Evolutionary conservation across 176 grass and related monocot genomes (phyloP).

Genomic region (Ananas comosus): DNA sequence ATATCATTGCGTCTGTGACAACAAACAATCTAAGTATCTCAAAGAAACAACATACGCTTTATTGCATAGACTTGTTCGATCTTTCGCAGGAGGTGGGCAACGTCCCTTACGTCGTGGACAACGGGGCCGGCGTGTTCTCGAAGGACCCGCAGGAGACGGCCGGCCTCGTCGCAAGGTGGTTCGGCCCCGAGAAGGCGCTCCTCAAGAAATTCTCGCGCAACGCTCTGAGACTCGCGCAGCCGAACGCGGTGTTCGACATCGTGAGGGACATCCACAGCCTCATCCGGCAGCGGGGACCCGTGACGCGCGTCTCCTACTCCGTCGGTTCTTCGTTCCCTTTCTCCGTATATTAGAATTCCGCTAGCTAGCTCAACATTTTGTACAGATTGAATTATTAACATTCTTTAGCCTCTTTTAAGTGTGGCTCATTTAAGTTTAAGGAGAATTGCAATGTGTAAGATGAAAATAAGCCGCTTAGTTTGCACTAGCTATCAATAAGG

Average conservation of each 20-base stretch:
- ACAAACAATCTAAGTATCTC: no score
- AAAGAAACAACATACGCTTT: no score
- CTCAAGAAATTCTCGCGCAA: constrained; percentile 41
- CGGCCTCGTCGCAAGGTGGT: constrained; percentile 52
- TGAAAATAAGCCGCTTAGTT: no score
- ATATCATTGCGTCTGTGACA: no score
- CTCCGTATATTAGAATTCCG: no score
- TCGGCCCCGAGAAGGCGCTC: constrained; percentile 17
- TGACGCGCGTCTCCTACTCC: constrained; percentile 38
- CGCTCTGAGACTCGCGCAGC: constrained; percentile 67
- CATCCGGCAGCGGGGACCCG: constrained; percentile 24
- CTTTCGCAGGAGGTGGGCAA: constrained; percentile 62
- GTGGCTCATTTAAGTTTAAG: no score
- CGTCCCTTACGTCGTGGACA: constrained; percentile 73
- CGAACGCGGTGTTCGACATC: constrained; percentile 73
- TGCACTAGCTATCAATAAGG: no score
- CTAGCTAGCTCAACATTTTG: no score
- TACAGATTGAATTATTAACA: no score
- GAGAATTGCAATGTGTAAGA: no score
- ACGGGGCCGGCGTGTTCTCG: constrained; percentile 64
- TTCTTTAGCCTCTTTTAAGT: no score
- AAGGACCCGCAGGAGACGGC: constrained; percentile 51
- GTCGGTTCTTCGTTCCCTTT: no score
- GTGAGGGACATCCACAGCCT: constrained; percentile 67
- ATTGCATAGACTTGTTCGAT: neutral